These are phyloP conservation scores for Geosiphon pyriformis DNA, from an alignment of 192 early-diverging fungal genomes.

Conservation along the genomic window DNA sequence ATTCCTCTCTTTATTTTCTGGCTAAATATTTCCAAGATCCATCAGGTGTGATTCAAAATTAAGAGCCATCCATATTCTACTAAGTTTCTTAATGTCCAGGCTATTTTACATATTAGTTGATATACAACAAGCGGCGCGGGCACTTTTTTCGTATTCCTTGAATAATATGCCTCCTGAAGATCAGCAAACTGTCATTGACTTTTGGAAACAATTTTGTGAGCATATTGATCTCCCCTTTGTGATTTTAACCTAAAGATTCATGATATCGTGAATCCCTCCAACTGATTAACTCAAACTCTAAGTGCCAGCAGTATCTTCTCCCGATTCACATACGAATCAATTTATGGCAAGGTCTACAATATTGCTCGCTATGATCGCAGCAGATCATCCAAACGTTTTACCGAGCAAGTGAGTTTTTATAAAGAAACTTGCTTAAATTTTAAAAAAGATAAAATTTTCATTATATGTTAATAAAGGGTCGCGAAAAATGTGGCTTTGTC, in stretches of 20 bases:
- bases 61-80: too few relatives aligned
- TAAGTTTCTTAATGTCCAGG: too few relatives aligned
- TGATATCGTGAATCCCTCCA: not conserved
- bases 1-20: conserved; percentile 65
- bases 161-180: conserved; percentile 45
- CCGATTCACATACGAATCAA: conserved; percentile 35
- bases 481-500: conserved; percentile 62
- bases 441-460: not conserved
- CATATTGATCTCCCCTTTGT: too few relatives aligned
- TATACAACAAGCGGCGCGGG: conserved; percentile 59
- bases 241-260: not conserved
- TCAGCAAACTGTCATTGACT: conserved; percentile 49
- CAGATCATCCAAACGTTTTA: conserved; percentile 47
- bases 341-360: conserved; percentile 61
- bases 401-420: conserved; percentile 31
- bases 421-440: not conserved
- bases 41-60: conserved; percentile 45
- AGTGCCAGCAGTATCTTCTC: conserved; percentile 45
- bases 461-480: conserved; percentile 24
- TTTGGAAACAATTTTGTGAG: conserved; percentile 66
- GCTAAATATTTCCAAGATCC: conserved; percentile 85
- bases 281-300: conserved; percentile 21
- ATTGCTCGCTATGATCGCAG: conserved; percentile 72
- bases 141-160: conserved; percentile 50
- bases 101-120: conserved; percentile 59